Evolutionary conservation across 2,329 filamentous ascomycete genomes (phyloP).

Genomic region (Diaporthe aspalathi): DNA sequence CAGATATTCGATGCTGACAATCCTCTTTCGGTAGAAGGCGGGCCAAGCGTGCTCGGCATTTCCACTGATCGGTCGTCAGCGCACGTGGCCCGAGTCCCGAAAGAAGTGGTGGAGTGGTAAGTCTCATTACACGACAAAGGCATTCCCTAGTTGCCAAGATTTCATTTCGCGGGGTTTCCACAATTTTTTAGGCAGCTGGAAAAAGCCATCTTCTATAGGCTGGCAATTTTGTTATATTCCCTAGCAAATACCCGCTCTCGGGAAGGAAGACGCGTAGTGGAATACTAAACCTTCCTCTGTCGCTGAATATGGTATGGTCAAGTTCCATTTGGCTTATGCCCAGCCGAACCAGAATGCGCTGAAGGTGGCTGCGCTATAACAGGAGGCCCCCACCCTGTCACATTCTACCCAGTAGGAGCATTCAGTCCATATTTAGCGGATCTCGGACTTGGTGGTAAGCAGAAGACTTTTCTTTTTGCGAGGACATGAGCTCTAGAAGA

Average conservation of each 20-base stretch:
- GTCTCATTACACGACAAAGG: not conserved
- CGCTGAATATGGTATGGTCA: constrained; percentile 1
- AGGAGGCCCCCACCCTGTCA: not conserved
- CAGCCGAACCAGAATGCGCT: not conserved
- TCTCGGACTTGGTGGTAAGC: constrained; percentile 9
- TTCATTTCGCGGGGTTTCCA: constrained; percentile 27
- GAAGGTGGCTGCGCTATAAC: not conserved
- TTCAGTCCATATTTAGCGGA: not conserved
- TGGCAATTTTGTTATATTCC: not conserved
- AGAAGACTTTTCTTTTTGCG: constrained; percentile 19
- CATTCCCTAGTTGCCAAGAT: not conserved
- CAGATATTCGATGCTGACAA: constrained; percentile 2
- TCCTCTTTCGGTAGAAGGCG: not conserved
- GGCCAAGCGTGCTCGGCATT: constrained; percentile 9
- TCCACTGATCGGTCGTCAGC: not conserved
- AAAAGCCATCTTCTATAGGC: constrained; percentile 3
- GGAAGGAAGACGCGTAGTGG: not conserved
- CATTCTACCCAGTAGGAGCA: not conserved
- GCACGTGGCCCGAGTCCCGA: constrained; percentile 22
- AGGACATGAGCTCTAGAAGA: constrained; percentile 1
- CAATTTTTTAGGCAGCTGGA: constrained; percentile 17
- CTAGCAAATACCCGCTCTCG: constrained; percentile 5
- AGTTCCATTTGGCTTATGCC: constrained; percentile 30
- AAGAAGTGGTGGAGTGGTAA: not conserved
- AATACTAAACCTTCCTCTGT: not conserved